These are phyloP conservation scores for Cladosporium sp. DNA, from an alignment of 2,329 filamentous ascomycete genomes.

Conservation along the genomic window DNA sequence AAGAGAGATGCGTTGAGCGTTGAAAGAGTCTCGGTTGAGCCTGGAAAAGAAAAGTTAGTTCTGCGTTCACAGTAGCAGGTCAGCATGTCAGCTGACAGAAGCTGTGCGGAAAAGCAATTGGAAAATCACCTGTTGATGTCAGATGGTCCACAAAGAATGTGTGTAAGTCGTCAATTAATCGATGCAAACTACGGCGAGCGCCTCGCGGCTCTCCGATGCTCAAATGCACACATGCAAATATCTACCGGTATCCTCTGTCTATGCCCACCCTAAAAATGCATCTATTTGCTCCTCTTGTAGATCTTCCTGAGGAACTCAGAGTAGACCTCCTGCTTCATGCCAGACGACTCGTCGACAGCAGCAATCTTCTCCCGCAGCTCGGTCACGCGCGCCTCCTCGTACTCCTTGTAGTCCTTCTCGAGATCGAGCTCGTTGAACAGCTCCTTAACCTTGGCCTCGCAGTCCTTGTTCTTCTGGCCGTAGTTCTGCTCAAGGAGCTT, in stretches of 20 bases:
- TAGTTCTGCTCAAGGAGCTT: slow-evolving; percentile 89
- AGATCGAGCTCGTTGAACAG: slow-evolving; percentile 84
- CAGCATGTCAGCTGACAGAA: background rate
- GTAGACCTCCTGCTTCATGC: slow-evolving; percentile 87
- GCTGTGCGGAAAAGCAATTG: background rate
- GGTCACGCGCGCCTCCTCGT: slow-evolving; percentile 83
- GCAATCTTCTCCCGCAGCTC: slow-evolving; percentile 76
- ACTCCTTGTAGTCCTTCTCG: slow-evolving; percentile 79
- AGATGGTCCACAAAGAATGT: background rate
- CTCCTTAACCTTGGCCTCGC: slow-evolving; percentile 84
- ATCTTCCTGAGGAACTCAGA: slow-evolving; percentile 92
- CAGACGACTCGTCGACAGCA: slow-evolving; percentile 78
- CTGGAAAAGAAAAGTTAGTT: background rate
- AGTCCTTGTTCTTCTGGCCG: slow-evolving; percentile 80
- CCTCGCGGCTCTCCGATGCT: slow-evolving; percentile 6
- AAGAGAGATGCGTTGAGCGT: background rate
- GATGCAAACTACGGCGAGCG: background rate
- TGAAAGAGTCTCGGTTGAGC: background rate
- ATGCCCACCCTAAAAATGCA: background rate
- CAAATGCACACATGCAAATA: background rate
- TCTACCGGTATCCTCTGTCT: slow-evolving; percentile 2
- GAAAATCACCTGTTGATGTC: background rate
- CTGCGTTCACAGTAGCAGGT: background rate
- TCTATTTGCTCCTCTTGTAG: slow-evolving; percentile 94
- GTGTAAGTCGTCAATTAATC: background rate